Percentiles rank a stretch among this genome's conserved stretches.
Evolutionary conservation across 495 filamentous ascomycete species (phyloP).

Genomic region (Neurospora tetrasperma): DNA sequence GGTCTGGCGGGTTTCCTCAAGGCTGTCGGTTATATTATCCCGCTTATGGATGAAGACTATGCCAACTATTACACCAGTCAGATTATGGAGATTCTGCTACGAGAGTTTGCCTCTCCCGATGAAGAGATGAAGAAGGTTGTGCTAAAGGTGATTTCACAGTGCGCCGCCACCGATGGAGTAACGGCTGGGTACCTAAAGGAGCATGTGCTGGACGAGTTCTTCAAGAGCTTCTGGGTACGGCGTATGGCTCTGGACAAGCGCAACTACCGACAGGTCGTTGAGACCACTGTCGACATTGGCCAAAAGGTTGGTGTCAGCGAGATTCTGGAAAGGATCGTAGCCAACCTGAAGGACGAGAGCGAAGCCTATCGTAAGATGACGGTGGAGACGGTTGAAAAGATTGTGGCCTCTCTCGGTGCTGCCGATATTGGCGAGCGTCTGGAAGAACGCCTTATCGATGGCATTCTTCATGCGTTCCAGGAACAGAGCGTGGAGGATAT

Average conservation of each 20-base stretch:
- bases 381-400: constrained; percentile 91
- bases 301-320: constrained; percentile 95
- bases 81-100: constrained; percentile 96
- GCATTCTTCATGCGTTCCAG: constrained; percentile 95
- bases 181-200: constrained; percentile 92
- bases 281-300: constrained; percentile 94
- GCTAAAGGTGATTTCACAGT: constrained; percentile 95
- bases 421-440: constrained; percentile 87
- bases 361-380: constrained; percentile 99
- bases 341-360: constrained; percentile 94
- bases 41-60: constrained; percentile 98
- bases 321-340: constrained; percentile 86
- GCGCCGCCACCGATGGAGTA: constrained; percentile 87
- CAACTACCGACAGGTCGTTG: constrained; percentile 94
- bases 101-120: constrained; percentile 92
- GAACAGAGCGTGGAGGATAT: constrained; percentile 97
- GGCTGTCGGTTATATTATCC: constrained; percentile 96
- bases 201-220: constrained; percentile 88
- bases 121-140: constrained; percentile 99
- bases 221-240: constrained; percentile 97
- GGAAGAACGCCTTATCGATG: constrained; percentile 89
- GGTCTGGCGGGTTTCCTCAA: constrained; percentile 93
- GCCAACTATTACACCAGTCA: constrained; percentile 98
- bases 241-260: constrained; percentile 95
- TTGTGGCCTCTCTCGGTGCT: constrained; percentile 83